A percentile compares a stretch with the other conserved stretches of the same genome.
Evolutionary conservation across 345 rosid genomes (phyloP).

Genomic region (Pugionium dolabratum): DNA sequence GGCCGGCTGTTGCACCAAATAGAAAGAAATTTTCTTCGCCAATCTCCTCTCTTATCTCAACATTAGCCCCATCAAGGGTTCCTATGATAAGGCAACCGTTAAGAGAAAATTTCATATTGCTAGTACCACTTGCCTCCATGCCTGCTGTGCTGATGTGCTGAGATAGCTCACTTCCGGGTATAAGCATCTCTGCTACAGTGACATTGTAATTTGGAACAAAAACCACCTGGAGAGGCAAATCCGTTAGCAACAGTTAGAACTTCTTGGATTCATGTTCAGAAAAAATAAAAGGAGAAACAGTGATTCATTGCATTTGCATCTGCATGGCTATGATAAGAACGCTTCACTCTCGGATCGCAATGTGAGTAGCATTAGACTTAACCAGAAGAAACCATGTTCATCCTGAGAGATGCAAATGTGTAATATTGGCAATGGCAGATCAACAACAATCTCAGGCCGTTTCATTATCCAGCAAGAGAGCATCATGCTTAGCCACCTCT

Average conservation of each 20-base stretch:
- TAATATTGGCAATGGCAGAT: slow-evolving; percentile 13
- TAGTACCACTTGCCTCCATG: slow-evolving; percentile 99
- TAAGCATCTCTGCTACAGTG: slow-evolving; percentile 89
- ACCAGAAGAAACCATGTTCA: slow-evolving; percentile 21
- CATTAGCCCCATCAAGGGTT: slow-evolving; percentile 96
- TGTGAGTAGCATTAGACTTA: slow-evolving; percentile 9
- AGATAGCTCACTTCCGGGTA: slow-evolving; percentile 96
- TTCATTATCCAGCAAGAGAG: slow-evolving; percentile 17
- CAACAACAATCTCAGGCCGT: slow-evolving; percentile 1
- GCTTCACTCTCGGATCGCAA: slow-evolving; percentile 8
- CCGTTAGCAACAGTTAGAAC: neutral
- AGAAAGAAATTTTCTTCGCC: slow-evolving; percentile 93
- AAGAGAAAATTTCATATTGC: slow-evolving; percentile 97
- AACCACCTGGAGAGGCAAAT: slow-evolving; percentile 60
- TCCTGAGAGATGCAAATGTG: slow-evolving; percentile 6
- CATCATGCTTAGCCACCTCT: neutral
- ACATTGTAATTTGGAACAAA: slow-evolving; percentile 97
- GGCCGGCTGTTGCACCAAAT: slow-evolving; percentile 89
- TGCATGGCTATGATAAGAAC: neutral
- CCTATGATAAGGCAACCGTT: slow-evolving; percentile 98
- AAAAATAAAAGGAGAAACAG: neutral
- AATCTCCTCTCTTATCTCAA: slow-evolving; percentile 92
- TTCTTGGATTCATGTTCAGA: slow-evolving; percentile 1
- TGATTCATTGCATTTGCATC: slow-evolving; percentile 11
- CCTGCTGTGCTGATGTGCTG: slow-evolving; percentile 99